These are phyloP conservation scores for Fusarium euwallaceae DNA, from an alignment of 2,329 filamentous ascomycete genomes.

Conservation along the genomic window DNA sequence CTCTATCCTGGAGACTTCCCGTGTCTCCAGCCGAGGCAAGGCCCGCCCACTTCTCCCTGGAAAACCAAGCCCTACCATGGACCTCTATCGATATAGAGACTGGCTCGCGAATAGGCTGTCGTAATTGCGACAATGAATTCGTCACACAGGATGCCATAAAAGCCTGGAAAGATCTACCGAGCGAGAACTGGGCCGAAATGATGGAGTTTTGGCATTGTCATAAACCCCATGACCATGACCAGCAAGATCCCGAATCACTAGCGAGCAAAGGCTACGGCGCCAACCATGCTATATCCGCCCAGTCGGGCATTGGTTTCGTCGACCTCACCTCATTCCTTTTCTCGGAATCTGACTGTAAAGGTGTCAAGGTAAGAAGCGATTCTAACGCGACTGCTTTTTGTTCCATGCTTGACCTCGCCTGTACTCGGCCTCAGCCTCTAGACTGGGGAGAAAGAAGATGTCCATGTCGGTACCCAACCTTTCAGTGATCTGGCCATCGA, in stretches of 20 bases:
- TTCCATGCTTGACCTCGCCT: constrained; percentile 11
- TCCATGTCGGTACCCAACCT: constrained; percentile 61
- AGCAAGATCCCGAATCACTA: constrained; percentile 61
- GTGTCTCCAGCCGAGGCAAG: constrained; percentile 45
- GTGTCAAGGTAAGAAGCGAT: constrained; percentile 53
- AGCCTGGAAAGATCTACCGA: constrained; percentile 92
- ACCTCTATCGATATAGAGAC: constrained; percentile 62
- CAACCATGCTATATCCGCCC: constrained; percentile 77
- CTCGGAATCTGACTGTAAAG: constrained; percentile 72
- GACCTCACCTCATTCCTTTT: constrained; percentile 85
- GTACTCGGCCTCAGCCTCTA: constrained; percentile 7
- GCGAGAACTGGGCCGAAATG: constrained; percentile 99
- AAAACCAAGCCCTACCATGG: constrained; percentile 66
- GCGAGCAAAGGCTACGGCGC: constrained; percentile 85
- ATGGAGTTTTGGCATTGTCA: constrained; percentile 99
- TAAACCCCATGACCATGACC: constrained; percentile 77
- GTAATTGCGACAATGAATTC: constrained; percentile 55
- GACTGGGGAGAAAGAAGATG: constrained; percentile 71
- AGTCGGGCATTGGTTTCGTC: constrained; percentile 78
- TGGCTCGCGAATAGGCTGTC: constrained; percentile 59
- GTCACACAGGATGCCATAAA: constrained; percentile 57
- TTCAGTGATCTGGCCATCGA: constrained; percentile 73
- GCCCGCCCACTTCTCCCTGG: constrained; percentile 47
- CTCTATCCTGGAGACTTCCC: constrained; percentile 69
- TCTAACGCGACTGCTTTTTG: constrained; percentile 28